phyloP scores from a whole-genome alignment of 805 yeast genomes.

The Candida andamanensis region DNA sequence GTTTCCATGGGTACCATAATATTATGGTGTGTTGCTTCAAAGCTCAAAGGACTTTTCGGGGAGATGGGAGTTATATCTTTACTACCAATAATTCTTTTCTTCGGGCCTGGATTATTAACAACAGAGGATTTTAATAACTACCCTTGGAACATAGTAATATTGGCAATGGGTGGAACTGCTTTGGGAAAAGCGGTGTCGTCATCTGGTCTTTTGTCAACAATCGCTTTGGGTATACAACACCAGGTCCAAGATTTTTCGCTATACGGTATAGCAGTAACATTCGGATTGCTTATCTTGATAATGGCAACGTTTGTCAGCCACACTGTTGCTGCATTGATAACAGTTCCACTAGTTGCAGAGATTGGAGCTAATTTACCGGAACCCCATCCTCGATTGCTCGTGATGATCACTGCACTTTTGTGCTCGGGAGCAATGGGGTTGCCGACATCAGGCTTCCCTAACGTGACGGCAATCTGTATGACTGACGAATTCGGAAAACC shows the following conservation, averaged over 20 bases:
- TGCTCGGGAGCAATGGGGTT: conserved; percentile 97
- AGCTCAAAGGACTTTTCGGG: conserved; percentile 69
- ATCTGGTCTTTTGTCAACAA: conserved; percentile 76
- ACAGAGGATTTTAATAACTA: conserved; percentile 93
- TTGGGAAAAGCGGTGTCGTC: conserved; percentile 92
- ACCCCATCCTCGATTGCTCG: conserved; percentile 82
- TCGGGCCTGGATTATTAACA: conserved; percentile 82
- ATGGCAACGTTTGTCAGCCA: conserved; percentile 96
- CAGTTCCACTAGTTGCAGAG: conserved; percentile 85
- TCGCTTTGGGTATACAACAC: conserved; percentile 65
- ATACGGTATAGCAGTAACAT: conserved; percentile 68
- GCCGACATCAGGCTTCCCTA: conserved; percentile 97
- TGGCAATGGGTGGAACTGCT: conserved; percentile 98
- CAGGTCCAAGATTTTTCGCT: conserved; percentile 64
- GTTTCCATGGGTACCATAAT: conserved; percentile 71
- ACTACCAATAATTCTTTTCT: conserved; percentile 83
- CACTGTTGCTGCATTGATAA: conserved; percentile 93
- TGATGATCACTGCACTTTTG: conserved; percentile 58
- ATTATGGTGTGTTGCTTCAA: conserved; percentile 86
- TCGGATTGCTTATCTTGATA: conserved; percentile 74
- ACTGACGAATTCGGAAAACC: conserved; percentile 90
- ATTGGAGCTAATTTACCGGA: conserved; percentile 71
- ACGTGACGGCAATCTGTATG: conserved; percentile 94
- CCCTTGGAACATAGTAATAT: conserved; percentile 91
- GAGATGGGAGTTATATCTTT: conserved; percentile 97